phyloP scores from a whole-genome alignment of 2,329 filamentous ascomycete genomes.

The Sclerotinia glacialis region DNA sequence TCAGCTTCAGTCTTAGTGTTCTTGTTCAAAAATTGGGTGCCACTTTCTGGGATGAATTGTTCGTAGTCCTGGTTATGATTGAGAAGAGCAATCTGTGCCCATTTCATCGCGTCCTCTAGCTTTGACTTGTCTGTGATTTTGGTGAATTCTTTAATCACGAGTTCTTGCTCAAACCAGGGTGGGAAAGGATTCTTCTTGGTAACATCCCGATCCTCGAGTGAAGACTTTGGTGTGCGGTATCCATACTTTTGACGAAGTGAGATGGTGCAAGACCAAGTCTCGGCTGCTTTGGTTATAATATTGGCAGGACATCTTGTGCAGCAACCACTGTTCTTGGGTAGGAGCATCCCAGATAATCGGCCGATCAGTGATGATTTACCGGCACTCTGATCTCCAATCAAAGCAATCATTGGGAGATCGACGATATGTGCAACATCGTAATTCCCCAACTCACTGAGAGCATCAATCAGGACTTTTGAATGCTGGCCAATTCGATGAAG shows the following conservation, averaged over 20 bases:
- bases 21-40: slow-evolving; percentile 37
- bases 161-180: slow-evolving; percentile 57
- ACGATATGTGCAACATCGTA: slow-evolving; percentile 67
- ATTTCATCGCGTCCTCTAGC: slow-evolving; percentile 66
- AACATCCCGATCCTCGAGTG: slow-evolving; percentile 10
- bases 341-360: slow-evolving; percentile 64
- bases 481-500: slow-evolving; percentile 45
- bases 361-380: slow-evolving; percentile 72
- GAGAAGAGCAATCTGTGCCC: slow-evolving; percentile 74
- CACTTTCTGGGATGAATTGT: slow-evolving; percentile 44
- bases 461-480: slow-evolving; percentile 63
- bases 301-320: slow-evolving; percentile 81
- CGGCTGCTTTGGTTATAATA: slow-evolving; percentile 60
- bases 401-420: slow-evolving; percentile 72
- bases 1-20: slow-evolving; percentile 48
- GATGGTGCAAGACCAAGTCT: slow-evolving; percentile 66
- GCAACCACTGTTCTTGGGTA: slow-evolving; percentile 67
- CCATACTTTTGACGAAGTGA: slow-evolving; percentile 64
- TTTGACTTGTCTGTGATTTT: slow-evolving; percentile 58
- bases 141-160: slow-evolving; percentile 56
- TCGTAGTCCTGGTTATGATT: slow-evolving; percentile 58
- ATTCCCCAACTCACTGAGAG: slow-evolving; percentile 64
- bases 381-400: slow-evolving; percentile 81
- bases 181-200: slow-evolving; percentile 50
- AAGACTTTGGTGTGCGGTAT: slow-evolving; percentile 41